Conservation (phyloP, 345 rosid genomes). For the Aquilaria sinensis region DNA sequence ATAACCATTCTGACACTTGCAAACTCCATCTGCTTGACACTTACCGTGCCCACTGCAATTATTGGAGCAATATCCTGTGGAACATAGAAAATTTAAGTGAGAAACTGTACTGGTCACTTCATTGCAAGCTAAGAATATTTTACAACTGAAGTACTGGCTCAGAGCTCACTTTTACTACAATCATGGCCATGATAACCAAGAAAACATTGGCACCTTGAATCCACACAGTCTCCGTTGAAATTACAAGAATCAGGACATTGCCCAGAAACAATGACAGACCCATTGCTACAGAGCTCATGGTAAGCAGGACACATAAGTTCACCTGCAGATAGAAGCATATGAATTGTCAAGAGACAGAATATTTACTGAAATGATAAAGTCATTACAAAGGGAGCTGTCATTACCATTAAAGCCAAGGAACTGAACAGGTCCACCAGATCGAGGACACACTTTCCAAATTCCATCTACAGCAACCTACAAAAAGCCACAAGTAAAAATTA, state of each 20-base stretch:
- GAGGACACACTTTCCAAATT: conserved; percentile 84
- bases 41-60: conserved; percentile 76
- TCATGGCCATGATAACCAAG: conserved; percentile 88
- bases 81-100: conserved; percentile 1
- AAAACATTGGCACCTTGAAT: conserved; percentile 83
- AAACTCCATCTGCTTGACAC: conserved; percentile 71
- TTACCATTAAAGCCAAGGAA: conserved; percentile 91
- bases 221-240: conserved; percentile 89
- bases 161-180: conserved; percentile 73
- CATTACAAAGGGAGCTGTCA: conserved; percentile 7
- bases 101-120: conserved; percentile 1
- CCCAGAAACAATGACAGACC: conserved; percentile 49
- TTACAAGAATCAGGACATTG: conserved; percentile 79
- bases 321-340: conserved; percentile 43
- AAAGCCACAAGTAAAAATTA: conserved; percentile 2
- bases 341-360: conserved; percentile 11
- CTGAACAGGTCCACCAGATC: conserved; percentile 82
- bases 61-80: conserved; percentile 78
- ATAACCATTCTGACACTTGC: conserved; percentile 69
- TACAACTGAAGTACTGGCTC: conserved; percentile 5
- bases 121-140: background rate
- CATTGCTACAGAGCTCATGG: conserved; percentile 74
- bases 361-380: background rate
- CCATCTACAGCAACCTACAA: conserved; percentile 97
- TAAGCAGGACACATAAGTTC: conserved; percentile 87